Evolutionary conservation across 1,139 yeast genomes (phyloP).

Genomic region (Blastobotrys niveus): DNA sequence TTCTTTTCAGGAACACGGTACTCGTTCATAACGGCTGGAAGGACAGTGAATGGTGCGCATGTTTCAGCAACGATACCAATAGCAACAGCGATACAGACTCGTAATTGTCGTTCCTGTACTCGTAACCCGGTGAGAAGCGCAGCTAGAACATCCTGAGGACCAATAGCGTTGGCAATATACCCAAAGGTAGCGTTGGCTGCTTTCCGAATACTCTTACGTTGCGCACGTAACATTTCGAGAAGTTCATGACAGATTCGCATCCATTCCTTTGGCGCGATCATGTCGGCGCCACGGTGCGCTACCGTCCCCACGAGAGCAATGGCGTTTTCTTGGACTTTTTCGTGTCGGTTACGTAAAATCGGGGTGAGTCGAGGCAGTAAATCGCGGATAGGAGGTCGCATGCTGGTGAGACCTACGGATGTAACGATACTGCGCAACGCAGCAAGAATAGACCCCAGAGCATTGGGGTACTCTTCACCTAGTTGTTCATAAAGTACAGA

Average conservation of each 20-base stretch:
- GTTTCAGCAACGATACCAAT: slow-evolving; percentile 94
- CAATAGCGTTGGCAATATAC: slow-evolving; percentile 82
- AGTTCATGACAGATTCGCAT: slow-evolving; percentile 92
- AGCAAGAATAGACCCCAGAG: slow-evolving; percentile 73
- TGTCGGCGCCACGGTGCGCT: slow-evolving; percentile 79
- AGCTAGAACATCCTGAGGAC: slow-evolving; percentile 91
- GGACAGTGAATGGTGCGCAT: slow-evolving; percentile 87
- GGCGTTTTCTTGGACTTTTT: slow-evolving; percentile 83
- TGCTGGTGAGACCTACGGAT: slow-evolving; percentile 48
- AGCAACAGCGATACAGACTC: slow-evolving; percentile 98
- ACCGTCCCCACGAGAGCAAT: slow-evolving; percentile 76
- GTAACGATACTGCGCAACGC: slow-evolving; percentile 56
- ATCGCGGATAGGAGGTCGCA: slow-evolving; percentile 82
- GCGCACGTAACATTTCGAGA: slow-evolving; percentile 81
- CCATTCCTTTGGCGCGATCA: slow-evolving; percentile 92
- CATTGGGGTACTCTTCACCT: slow-evolving; percentile 95
- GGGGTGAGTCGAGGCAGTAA: slow-evolving; percentile 87
- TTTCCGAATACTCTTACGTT: slow-evolving; percentile 69
- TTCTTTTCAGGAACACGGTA: slow-evolving; percentile 88
- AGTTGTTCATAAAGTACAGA: slow-evolving; percentile 81
- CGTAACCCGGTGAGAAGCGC: slow-evolving; percentile 77
- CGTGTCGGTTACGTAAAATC: slow-evolving; percentile 82
- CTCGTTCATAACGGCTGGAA: slow-evolving; percentile 97
- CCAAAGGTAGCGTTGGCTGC: slow-evolving; percentile 94
- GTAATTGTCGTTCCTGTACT: slow-evolving; percentile 91